Percentiles rank a stretch among this genome's conserved stretches.
These are phyloP conservation scores for Filosporella fistucella DNA, from an alignment of 495 filamentous ascomycete genomes.

Conservation along the genomic window DNA sequence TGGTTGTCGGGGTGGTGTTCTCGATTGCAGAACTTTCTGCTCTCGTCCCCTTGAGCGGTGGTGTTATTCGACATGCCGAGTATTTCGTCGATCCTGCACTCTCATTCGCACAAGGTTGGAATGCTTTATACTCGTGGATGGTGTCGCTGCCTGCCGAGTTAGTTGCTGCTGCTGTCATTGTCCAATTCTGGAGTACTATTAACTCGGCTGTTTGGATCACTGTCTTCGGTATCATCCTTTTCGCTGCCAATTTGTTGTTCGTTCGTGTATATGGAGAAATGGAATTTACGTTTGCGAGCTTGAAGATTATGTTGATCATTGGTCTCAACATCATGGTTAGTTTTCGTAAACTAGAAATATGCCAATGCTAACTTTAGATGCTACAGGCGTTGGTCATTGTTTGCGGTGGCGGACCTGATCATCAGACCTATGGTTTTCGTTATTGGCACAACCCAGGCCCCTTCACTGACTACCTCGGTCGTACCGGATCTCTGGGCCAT, in stretches of 20 bases:
- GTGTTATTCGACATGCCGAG: conserved; percentile 22
- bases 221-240: conserved; percentile 66
- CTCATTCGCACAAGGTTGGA: conserved; percentile 24
- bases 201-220: conserved; percentile 66
- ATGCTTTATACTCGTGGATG: conserved; percentile 11
- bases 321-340: conserved; percentile 37
- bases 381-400: conserved; percentile 26
- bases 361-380: neutral
- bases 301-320: conserved; percentile 72
- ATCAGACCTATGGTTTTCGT: conserved; percentile 48
- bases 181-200: conserved; percentile 65
- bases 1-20: conserved; percentile 18
- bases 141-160: conserved; percentile 19
- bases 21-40: conserved; percentile 20
- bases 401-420: conserved; percentile 34
- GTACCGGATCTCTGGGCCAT: conserved; percentile 43
- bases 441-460: conserved; percentile 69
- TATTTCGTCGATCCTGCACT: conserved; percentile 25
- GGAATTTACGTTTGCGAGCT: conserved; percentile 63
- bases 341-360: neutral
- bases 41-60: conserved; percentile 53
- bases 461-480: conserved; percentile 54
- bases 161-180: conserved; percentile 64
- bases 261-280: conserved; percentile 67
- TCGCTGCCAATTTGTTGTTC: conserved; percentile 60